A percentile compares a stretch with the other conserved stretches of the same genome.
These are phyloP conservation scores for Onygenales sp. DNA, from an alignment of 2,329 filamentous ascomycete genomes.

Conservation along the genomic window DNA sequence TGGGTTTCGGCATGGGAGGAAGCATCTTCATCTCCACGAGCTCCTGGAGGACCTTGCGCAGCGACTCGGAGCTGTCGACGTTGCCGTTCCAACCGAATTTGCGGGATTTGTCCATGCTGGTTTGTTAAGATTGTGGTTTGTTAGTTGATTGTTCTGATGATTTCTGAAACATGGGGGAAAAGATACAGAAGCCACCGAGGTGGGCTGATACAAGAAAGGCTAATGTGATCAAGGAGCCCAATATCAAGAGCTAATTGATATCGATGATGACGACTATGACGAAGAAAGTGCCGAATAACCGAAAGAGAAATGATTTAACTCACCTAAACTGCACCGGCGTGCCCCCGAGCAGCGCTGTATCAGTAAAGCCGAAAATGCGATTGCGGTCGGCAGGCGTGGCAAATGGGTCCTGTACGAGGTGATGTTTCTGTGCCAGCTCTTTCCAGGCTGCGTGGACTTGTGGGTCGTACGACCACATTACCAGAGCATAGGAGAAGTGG, in stretches of 20 bases:
- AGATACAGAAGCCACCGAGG: too few relatives aligned
- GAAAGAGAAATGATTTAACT: slow-evolving; percentile 1
- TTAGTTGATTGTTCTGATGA: too few relatives aligned
- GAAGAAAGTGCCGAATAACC: neutral
- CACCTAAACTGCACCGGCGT: slow-evolving; percentile 22
- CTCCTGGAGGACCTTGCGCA: slow-evolving; percentile 33
- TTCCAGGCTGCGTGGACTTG: slow-evolving; percentile 39
- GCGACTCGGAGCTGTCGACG: slow-evolving; percentile 36
- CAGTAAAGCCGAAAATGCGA: slow-evolving; percentile 38
- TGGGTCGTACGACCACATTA: slow-evolving; percentile 36
- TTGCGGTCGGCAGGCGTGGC: slow-evolving; percentile 28
- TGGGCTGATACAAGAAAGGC: too few relatives aligned
- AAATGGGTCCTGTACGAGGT: slow-evolving; percentile 32
- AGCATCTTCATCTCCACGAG: slow-evolving; percentile 37
- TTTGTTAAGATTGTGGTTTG: slow-evolving; percentile 2
- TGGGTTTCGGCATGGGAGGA: slow-evolving; percentile 16
- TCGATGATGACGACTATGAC: neutral
- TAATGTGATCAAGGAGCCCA: neutral
- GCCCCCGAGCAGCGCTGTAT: slow-evolving; percentile 27
- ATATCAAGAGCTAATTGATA: slow-evolving; percentile 2
- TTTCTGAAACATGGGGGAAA: too few relatives aligned
- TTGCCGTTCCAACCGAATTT: slow-evolving; percentile 39
- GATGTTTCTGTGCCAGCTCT: slow-evolving; percentile 33
- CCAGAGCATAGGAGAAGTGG: slow-evolving; percentile 32
- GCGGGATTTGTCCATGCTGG: slow-evolving; percentile 36